Evolutionary conservation across 2,329 filamentous ascomycete species (phyloP).

Genomic region (Aspergillus costaricaensis): DNA sequence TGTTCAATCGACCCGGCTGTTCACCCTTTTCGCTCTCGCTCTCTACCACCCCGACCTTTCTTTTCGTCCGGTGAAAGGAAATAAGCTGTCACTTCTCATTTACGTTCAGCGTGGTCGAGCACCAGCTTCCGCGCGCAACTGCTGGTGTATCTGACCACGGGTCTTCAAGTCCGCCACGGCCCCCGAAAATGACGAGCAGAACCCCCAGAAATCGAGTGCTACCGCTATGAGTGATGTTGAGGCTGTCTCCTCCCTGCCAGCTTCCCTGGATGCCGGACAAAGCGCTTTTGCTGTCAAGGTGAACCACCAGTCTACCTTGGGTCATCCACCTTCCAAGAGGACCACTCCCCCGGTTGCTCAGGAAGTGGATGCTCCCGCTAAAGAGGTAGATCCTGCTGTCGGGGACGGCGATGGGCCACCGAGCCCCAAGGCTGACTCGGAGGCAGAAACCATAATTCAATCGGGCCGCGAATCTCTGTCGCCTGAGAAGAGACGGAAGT

Average conservation of each 20-base stretch:
- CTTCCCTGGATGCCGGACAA: slow-evolving; percentile 39
- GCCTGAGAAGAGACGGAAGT: slow-evolving; percentile 49
- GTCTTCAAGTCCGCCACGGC: slow-evolving; percentile 38
- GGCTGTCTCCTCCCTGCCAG: slow-evolving; percentile 41
- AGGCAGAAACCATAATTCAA: slow-evolving; percentile 53
- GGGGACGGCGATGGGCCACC: slow-evolving; percentile 38
- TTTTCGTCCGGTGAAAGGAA: neutral
- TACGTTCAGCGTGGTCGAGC: slow-evolving; percentile 27
- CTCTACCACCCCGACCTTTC: neutral
- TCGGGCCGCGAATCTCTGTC: slow-evolving; percentile 48
- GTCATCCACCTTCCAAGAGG: slow-evolving; percentile 28
- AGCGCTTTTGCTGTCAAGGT: slow-evolving; percentile 36
- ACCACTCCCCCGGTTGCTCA: slow-evolving; percentile 21
- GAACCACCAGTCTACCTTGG: slow-evolving; percentile 29
- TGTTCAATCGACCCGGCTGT: neutral
- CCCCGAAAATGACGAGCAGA: slow-evolving; percentile 49
- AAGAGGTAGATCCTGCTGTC: slow-evolving; percentile 28
- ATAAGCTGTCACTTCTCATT: neutral
- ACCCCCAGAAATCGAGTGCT: slow-evolving; percentile 42
- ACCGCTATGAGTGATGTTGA: slow-evolving; percentile 53
- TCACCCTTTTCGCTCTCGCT: neutral
- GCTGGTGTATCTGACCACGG: slow-evolving; percentile 38
- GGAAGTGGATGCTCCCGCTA: slow-evolving; percentile 26
- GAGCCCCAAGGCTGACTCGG: slow-evolving; percentile 49
- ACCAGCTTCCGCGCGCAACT: slow-evolving; percentile 36